Base-by-base conservation (phyloP, 106 monocot species). In the Hemerocallis citrina region DNA sequence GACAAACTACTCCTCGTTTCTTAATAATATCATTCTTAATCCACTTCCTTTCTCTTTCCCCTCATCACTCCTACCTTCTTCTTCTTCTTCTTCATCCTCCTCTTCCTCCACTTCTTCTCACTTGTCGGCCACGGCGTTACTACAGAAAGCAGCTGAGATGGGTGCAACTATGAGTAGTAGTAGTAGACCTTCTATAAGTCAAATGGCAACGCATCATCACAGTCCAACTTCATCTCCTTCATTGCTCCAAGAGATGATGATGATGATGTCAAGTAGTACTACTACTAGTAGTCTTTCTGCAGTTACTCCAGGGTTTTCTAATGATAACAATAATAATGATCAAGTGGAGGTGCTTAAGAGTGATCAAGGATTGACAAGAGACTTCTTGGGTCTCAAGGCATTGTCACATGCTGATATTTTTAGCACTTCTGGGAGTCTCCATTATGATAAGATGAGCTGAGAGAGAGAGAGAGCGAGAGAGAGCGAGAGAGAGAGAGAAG, bases 121-220 rank as follows among this genome's bases (percentile, higher is more conserved):
- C 67, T 34, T 85, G 57, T 81, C 80, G 4, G 80, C 80, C 50
- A 80, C 85, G 35, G 80, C 85, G 34, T 43, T 80, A 73, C 80
- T 85, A 3, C 85, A 80, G 39, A 80, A 85, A 55, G 85, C 80
- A 55, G 80, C 80, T 56, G 74, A 77, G 66, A 80, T 85, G 84
- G 84, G 84, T 62, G 79, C 79, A 51, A 80, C 69, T 17, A 75
- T 72, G 68, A 64, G 75, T 44, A 44, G 59, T 12, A n/a, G n/a
- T n/a, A n/a, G n/a, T n/a, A n/a, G n/a, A 67, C 3, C 24, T 23
- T 12, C 22, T 41, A 20, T 6, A 64, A 15, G 20, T 21, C 69
- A 38, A 19, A 65, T 65, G 58, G 62, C 40, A 14, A 54, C 40
- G 49, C 57, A 23, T 21, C 40, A 23, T 19, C 20, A 13, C 28